Conservation (phyloP, 2,329 filamentous ascomycete species). For the Thielaviopsis euricoi region DNA sequence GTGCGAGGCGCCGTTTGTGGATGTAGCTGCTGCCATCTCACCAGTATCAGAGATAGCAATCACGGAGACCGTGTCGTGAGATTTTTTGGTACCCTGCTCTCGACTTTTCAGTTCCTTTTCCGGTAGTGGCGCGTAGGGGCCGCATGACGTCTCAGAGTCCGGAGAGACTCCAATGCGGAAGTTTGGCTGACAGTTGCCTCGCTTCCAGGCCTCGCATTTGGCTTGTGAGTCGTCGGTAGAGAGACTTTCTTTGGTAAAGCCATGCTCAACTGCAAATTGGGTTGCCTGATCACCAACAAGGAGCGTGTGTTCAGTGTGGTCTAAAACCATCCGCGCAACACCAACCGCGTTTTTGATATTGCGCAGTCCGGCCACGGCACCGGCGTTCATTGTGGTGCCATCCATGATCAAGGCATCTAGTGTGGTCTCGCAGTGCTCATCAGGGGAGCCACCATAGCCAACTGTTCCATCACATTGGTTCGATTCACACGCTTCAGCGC, state of each 20-base stretch:
- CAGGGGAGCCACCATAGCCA: constrained; percentile 37
- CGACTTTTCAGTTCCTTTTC: not conserved
- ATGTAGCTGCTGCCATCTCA: constrained; percentile 36
- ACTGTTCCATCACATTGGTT: constrained; percentile 38
- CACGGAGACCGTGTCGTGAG: constrained; percentile 39
- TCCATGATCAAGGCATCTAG: constrained; percentile 45
- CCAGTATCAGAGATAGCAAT: constrained; percentile 28
- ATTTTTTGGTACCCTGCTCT: constrained; percentile 7
- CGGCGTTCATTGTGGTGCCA: constrained; percentile 33
- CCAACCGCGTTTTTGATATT: constrained; percentile 31
- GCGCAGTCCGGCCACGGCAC: constrained; percentile 34
- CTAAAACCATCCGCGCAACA: constrained; percentile 33
- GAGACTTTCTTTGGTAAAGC: constrained; percentile 29
- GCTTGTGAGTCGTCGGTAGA: constrained; percentile 24
- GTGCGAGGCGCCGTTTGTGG: constrained; percentile 36
- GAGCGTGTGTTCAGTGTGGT: constrained; percentile 34
- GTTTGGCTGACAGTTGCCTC: constrained; percentile 30
- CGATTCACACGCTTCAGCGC: constrained; percentile 33
- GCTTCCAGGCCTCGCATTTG: constrained; percentile 27
- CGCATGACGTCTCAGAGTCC: constrained; percentile 25
- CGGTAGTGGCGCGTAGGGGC: constrained; percentile 26
- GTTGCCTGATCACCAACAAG: constrained; percentile 37
- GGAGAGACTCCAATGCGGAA: constrained; percentile 31
- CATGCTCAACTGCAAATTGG: constrained; percentile 33
- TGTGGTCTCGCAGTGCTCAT: constrained; percentile 39